phyloP scores from a whole-genome alignment of 805 yeast genomes.

The Metschnikowia dekortorum region DNA sequence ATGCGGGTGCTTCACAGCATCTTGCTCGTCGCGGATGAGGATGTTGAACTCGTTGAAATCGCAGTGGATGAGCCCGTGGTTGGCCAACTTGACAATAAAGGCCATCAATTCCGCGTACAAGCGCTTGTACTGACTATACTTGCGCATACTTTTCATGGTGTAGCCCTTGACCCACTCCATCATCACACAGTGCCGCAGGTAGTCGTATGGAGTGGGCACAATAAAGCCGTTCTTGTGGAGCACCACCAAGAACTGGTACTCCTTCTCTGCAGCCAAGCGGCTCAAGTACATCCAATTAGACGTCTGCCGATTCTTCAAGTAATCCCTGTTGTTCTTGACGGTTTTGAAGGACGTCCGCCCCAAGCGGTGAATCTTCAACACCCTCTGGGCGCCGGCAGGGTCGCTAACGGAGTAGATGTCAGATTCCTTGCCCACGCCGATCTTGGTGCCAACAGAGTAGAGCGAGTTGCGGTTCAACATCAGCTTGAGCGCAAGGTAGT shows the following conservation, averaged over 20 bases:
- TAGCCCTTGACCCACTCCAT: conserved; percentile 91
- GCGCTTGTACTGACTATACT: conserved; percentile 63
- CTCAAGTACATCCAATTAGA: conserved; percentile 92
- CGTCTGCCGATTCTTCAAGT: conserved; percentile 67
- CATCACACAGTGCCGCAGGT: conserved; percentile 84
- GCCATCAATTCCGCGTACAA: conserved; percentile 83
- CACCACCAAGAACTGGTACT: conserved; percentile 80
- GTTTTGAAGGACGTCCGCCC: conserved; percentile 93
- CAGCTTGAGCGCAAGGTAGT: conserved; percentile 83
- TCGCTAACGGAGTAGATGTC: conserved; percentile 86
- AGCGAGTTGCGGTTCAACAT: conserved; percentile 71
- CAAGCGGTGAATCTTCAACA: conserved; percentile 84
- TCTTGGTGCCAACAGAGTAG: conserved; percentile 76
- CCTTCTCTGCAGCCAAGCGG: conserved; percentile 86
- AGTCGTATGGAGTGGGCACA: conserved; percentile 87
- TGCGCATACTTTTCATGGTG: conserved; percentile 79
- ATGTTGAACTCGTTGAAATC: conserved; percentile 97
- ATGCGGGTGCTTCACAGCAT: conserved; percentile 43
- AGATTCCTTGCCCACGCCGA: conserved; percentile 97
- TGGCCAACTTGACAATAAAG: conserved; percentile 78
- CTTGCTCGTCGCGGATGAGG: conserved; percentile 66
- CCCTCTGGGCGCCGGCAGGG: conserved; percentile 56
- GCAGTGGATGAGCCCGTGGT: conserved; percentile 91
- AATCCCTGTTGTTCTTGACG: conserved; percentile 91
- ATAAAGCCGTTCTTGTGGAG: conserved; percentile 69